These are phyloP conservation scores for Pseudogymnoascus sp. DNA, from an alignment of 2,329 filamentous ascomycete genomes.

Conservation along the genomic window DNA sequence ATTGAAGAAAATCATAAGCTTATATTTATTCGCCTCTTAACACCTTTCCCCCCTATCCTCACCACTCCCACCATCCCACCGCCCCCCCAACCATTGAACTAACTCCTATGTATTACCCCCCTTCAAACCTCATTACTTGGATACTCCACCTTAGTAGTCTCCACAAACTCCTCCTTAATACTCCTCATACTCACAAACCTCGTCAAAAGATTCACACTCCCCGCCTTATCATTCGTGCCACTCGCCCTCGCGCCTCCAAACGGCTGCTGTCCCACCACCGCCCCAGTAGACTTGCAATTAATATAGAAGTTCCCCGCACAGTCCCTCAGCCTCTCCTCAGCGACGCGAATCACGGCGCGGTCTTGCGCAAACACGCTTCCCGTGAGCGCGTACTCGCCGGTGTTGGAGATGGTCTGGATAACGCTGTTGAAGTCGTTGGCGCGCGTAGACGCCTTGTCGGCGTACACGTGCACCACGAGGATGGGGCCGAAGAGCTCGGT, in stretches of 20 bases:
- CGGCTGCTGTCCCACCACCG: constrained; percentile 65
- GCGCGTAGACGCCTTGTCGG: constrained; percentile 48
- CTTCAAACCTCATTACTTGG: constrained; percentile 56
- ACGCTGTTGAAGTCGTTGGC: constrained; percentile 48
- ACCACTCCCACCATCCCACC: not conserved
- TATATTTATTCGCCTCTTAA: not conserved
- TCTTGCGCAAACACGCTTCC: constrained; percentile 69
- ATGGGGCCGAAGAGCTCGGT: constrained; percentile 80
- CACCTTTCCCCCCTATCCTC: not conserved
- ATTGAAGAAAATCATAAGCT: not conserved
- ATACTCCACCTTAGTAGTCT: constrained; percentile 56
- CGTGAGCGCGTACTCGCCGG: constrained; percentile 71
- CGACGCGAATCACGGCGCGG: constrained; percentile 55
- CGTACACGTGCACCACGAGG: constrained; percentile 68
- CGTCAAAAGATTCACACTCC: constrained; percentile 54
- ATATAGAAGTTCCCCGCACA: constrained; percentile 79
- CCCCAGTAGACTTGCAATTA: constrained; percentile 74
- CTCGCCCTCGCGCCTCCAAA: constrained; percentile 62
- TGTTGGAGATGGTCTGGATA: constrained; percentile 60
- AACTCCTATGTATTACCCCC: not conserved
- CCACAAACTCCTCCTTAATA: constrained; percentile 68
- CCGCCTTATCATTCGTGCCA: constrained; percentile 68
- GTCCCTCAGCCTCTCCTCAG: constrained; percentile 64
- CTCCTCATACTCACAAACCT: constrained; percentile 60
- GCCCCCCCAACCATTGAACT: not conserved